phyloP scores from a whole-genome alignment of 2,329 filamentous ascomycete species.

The Truncatella angustata region DNA sequence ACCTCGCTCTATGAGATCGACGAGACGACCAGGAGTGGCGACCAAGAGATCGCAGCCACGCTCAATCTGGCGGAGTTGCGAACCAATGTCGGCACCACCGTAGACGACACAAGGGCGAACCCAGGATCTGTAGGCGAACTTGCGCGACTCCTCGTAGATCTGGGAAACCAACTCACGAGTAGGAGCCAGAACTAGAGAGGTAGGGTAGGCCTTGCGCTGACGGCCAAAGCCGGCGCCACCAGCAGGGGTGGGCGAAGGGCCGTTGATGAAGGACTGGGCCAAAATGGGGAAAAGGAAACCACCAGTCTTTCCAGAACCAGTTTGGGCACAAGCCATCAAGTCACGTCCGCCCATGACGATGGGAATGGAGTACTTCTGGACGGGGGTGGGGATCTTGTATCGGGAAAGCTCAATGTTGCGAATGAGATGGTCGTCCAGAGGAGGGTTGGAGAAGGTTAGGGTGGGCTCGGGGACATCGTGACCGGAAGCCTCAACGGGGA shows the following conservation, averaged over 20 bases:
- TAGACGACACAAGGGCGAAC: slow-evolving; percentile 98
- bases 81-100: slow-evolving; percentile 97
- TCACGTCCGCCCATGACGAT: slow-evolving; percentile 98
- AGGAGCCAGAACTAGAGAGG: slow-evolving; percentile 90
- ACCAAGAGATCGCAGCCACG: slow-evolving; percentile 95
- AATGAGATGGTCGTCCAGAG: slow-evolving; percentile 90
- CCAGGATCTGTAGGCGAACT: slow-evolving; percentile 99
- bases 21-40: slow-evolving; percentile 93
- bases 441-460: slow-evolving; percentile 86
- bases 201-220: slow-evolving; percentile 97
- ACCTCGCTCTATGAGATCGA: slow-evolving; percentile 97
- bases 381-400: slow-evolving; percentile 94
- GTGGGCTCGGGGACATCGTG: slow-evolving; percentile 91
- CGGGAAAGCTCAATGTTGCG: slow-evolving; percentile 90
- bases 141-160: slow-evolving; percentile 96
- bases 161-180: slow-evolving; percentile 98
- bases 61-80: slow-evolving; percentile 97
- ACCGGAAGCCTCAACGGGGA: slow-evolving; percentile 95
- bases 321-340: slow-evolving; percentile 99
- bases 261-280: slow-evolving; percentile 92
- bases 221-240: slow-evolving; percentile 74
- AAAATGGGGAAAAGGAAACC: slow-evolving; percentile 99
- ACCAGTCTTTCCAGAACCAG: slow-evolving; percentile 99
- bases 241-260: slow-evolving; percentile 69
- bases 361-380: slow-evolving; percentile 99